phyloP scores from a whole-genome alignment of 352 stramenopile genomes.

The Pythium phragmiticola region DNA sequence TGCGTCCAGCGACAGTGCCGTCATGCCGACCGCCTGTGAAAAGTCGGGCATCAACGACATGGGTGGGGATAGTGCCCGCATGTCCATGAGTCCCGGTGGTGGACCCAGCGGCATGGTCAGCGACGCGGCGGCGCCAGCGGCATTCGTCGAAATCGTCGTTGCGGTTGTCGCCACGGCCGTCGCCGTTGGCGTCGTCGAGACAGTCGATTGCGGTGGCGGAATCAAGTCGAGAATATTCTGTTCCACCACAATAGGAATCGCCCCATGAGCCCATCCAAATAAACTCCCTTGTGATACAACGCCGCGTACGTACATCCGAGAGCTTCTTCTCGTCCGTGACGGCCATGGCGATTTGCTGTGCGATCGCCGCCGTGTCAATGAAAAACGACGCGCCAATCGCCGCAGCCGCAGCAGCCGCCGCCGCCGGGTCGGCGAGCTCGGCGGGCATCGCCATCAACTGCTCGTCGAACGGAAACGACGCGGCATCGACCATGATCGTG shows the following conservation, averaged over 20 bases:
- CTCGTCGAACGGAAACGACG: conserved; percentile 54
- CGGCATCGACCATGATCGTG: conserved; percentile 13
- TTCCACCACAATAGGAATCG: not conserved
- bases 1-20: conserved; percentile 37
- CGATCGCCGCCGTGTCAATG: conserved; percentile 52
- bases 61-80: conserved; percentile 69
- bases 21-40: conserved; percentile 31
- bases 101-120: conserved; percentile 57
- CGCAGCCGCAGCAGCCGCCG: conserved; percentile 9
- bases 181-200: conserved; percentile 10
- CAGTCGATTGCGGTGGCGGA: conserved; percentile 35
- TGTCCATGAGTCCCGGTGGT: conserved; percentile 55
- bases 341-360: conserved; percentile 61
- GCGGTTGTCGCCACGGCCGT: conserved; percentile 23
- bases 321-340: conserved; percentile 79
- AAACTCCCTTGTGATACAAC: not conserved
- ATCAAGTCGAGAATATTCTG: conserved; percentile 84
- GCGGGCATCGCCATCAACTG: conserved; percentile 39
- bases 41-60: conserved; percentile 69
- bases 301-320: conserved; percentile 47
- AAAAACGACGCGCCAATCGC: conserved; percentile 47
- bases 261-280: not conserved
- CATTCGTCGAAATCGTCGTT: conserved; percentile 8
- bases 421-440: conserved; percentile 15
- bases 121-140: conserved; percentile 25